phyloP scores from a whole-genome alignment of 805 yeast genomes.

The Sugiyamaella smithiae region DNA sequence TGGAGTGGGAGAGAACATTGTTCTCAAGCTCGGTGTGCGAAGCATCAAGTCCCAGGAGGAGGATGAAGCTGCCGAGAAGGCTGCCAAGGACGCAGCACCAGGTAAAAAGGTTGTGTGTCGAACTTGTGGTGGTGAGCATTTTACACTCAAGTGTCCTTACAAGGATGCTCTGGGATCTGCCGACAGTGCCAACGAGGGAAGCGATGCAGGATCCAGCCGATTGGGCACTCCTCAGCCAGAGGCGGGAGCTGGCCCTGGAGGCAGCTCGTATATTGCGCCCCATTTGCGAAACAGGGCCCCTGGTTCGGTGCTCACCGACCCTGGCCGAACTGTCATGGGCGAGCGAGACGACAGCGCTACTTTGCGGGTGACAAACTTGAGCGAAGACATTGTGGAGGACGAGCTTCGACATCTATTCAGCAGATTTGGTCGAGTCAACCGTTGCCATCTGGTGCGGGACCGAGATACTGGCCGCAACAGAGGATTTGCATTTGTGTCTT shows the following conservation, averaged over 20 bases:
- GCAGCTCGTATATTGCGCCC: constrained; percentile 55
- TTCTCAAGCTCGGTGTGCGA: constrained; percentile 60
- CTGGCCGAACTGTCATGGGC: constrained; percentile 42
- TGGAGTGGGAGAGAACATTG: constrained; percentile 80
- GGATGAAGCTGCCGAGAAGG: constrained; percentile 50
- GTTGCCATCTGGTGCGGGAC: constrained; percentile 83
- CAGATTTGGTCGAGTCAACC: constrained; percentile 64
- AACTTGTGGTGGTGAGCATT: constrained; percentile 91
- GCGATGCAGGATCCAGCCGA: constrained; percentile 32
- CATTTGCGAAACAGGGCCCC: constrained; percentile 48
- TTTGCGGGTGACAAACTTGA: constrained; percentile 86
- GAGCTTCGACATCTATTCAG: constrained; percentile 71
- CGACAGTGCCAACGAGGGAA: constrained; percentile 39
- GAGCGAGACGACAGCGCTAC: constrained; percentile 86
- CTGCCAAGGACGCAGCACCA: constrained; percentile 46
- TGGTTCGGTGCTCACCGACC: constrained; percentile 40
- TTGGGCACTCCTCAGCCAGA: constrained; percentile 31
- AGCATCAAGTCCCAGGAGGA: constrained; percentile 41
- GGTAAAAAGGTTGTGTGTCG: constrained; percentile 67
- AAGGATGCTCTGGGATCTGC: constrained; percentile 75
- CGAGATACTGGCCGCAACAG: constrained; percentile 91
- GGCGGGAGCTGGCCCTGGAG: constrained; percentile 35
- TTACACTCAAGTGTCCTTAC: constrained; percentile 93
- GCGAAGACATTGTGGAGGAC: constrained; percentile 78
- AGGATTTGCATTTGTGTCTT: constrained; percentile 93